Base-by-base conservation (phyloP, 2,329 filamentous ascomycete genomes). In the Plectosphaerella plurivora region DNA sequence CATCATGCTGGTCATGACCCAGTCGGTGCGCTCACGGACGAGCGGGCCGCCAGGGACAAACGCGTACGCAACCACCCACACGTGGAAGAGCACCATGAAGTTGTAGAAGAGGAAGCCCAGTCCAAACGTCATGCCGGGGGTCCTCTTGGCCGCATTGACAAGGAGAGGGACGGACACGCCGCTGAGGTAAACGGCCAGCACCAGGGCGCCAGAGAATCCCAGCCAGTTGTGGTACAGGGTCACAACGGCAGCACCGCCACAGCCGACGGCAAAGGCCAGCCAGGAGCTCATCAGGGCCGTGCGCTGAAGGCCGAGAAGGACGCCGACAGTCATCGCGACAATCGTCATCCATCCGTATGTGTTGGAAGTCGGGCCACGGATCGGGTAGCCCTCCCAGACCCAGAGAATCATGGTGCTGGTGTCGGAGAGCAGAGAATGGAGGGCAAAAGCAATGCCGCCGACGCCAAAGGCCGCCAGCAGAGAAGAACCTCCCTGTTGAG, bases 361-460 rank as follows among this genome's bases (percentile, higher is more conserved):
- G 47, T 87, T 91, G 55, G 91, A 84, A 48, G 94, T 83, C 3
- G 94, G 94, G 7, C 94, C 94, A 48, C 88, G 84, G 41, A 97
- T 83, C 14, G 94, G 94, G 63, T 89, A 99, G 7, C 94, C 94
- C 61, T 97, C 91, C 94, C 94, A 99, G 3, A 91, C 91, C 94
- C 94, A 99, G 15, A 92, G 79, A 53, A 97, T 97, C 91, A 99
- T 97, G 51, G 94, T 99, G 74, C 94, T 97, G 0, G 92, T 96
- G 67, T 99, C 94, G 0, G 94, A 97, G 11, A 99, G 80, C 10
- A 99, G 77, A 1, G 92, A 97, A 67, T 97, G 94, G 64, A 97
- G 78, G 5, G 82, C 89, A 63, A 99, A 99, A 64, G 97, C 79
- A 8, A 97, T 70, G 28, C 91, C 93, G 22, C 83, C 91, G 51